A percentile compares a stretch with the other conserved stretches of the same genome.
Evolutionary conservation across 768 basidiomycete species (phyloP).

Genomic region (Auricularia sp.): DNA sequence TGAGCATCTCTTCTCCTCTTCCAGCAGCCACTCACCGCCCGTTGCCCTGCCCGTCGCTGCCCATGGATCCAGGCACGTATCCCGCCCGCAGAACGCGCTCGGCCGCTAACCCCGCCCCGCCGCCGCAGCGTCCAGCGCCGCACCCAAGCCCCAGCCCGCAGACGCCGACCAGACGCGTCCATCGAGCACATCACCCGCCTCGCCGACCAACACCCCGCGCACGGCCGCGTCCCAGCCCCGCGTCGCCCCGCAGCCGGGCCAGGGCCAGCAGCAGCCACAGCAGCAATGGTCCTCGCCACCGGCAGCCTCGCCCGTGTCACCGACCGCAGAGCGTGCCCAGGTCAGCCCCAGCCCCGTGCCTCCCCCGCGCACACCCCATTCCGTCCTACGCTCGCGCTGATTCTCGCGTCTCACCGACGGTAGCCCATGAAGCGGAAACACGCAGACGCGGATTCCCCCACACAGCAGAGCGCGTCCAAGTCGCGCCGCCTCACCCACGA

Average conservation of each 20-base stretch:
- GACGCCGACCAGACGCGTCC: background rate
- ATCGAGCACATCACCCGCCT: background rate
- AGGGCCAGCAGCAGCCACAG: background rate
- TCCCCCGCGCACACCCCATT: background rate
- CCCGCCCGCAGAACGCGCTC: no score
- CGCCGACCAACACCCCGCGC: background rate
- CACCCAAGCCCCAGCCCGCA: background rate
- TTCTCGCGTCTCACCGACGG: background rate
- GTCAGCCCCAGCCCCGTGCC: background rate
- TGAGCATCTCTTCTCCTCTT: background rate
- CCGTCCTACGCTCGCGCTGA: background rate
- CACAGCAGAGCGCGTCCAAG: background rate
- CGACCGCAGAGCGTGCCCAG: background rate
- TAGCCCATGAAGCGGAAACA: background rate
- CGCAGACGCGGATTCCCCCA: background rate
- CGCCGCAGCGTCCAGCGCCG: background rate
- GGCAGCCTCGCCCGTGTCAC: background rate
- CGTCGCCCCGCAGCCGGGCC: background rate
- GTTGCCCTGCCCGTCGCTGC: background rate
- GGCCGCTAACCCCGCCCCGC: background rate
- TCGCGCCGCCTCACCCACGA: background rate
- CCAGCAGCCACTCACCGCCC: background rate
- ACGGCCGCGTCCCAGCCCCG: background rate
- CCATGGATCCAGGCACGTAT: background rate
- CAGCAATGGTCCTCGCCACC: background rate